A percentile compares a stretch with the other conserved stretches of the same genome.
phyloP scores from a whole-genome alignment of 2,329 filamentous ascomycete genomes.

The Diaporthe destruens region DNA sequence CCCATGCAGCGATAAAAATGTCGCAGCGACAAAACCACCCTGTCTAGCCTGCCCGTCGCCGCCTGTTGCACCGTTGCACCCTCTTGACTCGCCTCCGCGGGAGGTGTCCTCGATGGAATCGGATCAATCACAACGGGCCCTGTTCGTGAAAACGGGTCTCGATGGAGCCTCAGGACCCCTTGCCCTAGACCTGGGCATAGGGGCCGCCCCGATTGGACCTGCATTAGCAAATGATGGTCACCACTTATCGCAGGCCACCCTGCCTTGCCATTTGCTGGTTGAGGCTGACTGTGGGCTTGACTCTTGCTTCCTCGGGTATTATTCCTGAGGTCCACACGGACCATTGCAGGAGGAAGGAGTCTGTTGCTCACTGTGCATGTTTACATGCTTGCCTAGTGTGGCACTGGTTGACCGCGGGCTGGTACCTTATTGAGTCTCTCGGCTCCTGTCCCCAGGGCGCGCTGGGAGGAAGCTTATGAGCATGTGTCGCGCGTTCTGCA shows the following conservation, averaged over 20 bases:
- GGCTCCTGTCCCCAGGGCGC: background rate
- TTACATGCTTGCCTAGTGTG: constrained; percentile 15
- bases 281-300: constrained; percentile 38
- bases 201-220: constrained; percentile 41
- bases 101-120: constrained; percentile 27
- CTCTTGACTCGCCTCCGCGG: constrained; percentile 29
- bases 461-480: constrained; percentile 18
- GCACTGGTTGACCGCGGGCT: constrained; percentile 13
- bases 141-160: constrained; percentile 37
- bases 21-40: constrained; percentile 29
- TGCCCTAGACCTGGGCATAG: constrained; percentile 29
- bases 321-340: constrained; percentile 34
- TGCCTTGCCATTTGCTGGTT: constrained; percentile 36
- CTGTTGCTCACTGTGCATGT: constrained; percentile 23
- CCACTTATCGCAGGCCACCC: constrained; percentile 35
- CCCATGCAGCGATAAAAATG: constrained; percentile 34
- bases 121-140: constrained; percentile 33
- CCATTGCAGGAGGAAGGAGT: constrained; percentile 10
- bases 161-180: constrained; percentile 37
- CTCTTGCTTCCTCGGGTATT: constrained; percentile 37
- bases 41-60: constrained; percentile 4
- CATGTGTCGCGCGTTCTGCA: constrained; percentile 26
- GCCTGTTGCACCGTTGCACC: constrained; percentile 12
- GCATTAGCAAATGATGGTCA: constrained; percentile 39
- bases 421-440: constrained; percentile 30